phyloP scores from a whole-genome alignment of 352 stramenopile genomes.

The Globisporangium acanthophoron region DNA sequence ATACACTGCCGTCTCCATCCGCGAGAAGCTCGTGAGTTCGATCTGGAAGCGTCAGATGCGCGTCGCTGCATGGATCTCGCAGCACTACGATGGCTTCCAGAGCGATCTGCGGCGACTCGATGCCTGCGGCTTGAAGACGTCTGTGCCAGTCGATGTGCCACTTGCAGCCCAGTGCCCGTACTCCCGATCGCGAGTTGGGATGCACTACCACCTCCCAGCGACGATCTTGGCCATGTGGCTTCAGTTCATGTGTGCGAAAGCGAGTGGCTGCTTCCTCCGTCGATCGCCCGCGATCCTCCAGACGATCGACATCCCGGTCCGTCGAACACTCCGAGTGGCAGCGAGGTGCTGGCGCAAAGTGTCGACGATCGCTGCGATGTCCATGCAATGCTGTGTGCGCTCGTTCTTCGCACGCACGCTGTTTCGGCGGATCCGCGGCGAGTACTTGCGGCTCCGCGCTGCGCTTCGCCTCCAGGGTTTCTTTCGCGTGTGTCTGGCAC shows the following conservation, averaged over 20 bases:
- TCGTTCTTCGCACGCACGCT: conserved; percentile 20
- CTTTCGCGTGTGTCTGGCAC: conserved; percentile 36
- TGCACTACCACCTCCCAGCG: conserved; percentile 30
- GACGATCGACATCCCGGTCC: conserved; percentile 35
- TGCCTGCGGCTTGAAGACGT: neutral
- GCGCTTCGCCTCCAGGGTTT: conserved; percentile 34
- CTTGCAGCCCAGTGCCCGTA: neutral
- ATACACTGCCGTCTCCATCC: conserved; percentile 20
- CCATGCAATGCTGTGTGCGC: conserved; percentile 33
- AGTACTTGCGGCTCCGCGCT: conserved; percentile 16
- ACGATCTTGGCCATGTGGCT: conserved; percentile 39
- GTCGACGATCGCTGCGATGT: conserved; percentile 14
- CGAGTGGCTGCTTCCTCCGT: conserved; percentile 27
- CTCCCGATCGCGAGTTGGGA: conserved; percentile 1
- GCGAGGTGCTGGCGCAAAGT: conserved; percentile 21
- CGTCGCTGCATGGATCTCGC: conserved; percentile 33
- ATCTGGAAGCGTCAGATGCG: conserved; percentile 40
- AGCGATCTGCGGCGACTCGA: conserved; percentile 4
- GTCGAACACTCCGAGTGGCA: conserved; percentile 19
- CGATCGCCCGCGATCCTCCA: conserved; percentile 29
- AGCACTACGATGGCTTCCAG: conserved; percentile 2
- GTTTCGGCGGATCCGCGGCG: conserved; percentile 17
- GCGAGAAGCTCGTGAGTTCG: conserved; percentile 11
- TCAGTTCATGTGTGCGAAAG: conserved; percentile 19
- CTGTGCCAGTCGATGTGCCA: neutral